These are phyloP conservation scores for Cercospora sesami DNA, from an alignment of 2,329 filamentous ascomycete species.

Conservation along the genomic window DNA sequence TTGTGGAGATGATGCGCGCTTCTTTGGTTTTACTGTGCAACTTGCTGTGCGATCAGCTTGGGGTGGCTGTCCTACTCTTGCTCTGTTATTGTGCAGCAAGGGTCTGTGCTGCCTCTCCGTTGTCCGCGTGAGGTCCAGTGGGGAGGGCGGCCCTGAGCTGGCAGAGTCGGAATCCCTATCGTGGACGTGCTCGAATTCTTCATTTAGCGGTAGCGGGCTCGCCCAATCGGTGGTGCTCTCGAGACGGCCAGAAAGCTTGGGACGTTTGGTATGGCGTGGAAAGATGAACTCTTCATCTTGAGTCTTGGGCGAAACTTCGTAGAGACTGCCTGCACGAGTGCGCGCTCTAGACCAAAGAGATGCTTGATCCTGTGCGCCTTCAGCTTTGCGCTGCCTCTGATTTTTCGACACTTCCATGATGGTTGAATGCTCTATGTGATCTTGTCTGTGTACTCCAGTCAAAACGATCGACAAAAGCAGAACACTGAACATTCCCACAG, in stretches of 20 bases:
- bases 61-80: background rate
- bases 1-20: background rate
- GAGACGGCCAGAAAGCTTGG: background rate
- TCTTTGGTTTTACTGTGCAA: background rate
- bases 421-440: background rate
- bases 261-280: background rate
- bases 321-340: background rate
- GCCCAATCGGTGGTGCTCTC: background rate
- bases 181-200: background rate
- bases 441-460: background rate
- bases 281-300: conserved; percentile 3
- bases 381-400: background rate
- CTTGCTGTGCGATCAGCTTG: background rate
- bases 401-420: background rate
- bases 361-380: background rate
- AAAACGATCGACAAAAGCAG: background rate
- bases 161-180: background rate
- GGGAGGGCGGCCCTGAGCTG: background rate
- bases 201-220: background rate
- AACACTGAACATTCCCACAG: background rate
- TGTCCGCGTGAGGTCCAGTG: background rate
- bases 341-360: background rate
- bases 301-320: background rate
- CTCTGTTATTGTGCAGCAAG: background rate
- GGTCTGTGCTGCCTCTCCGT: background rate